These are phyloP conservation scores for Fusarium tjaetaba DNA, from an alignment of 2,329 filamentous ascomycete species.

Conservation along the genomic window DNA sequence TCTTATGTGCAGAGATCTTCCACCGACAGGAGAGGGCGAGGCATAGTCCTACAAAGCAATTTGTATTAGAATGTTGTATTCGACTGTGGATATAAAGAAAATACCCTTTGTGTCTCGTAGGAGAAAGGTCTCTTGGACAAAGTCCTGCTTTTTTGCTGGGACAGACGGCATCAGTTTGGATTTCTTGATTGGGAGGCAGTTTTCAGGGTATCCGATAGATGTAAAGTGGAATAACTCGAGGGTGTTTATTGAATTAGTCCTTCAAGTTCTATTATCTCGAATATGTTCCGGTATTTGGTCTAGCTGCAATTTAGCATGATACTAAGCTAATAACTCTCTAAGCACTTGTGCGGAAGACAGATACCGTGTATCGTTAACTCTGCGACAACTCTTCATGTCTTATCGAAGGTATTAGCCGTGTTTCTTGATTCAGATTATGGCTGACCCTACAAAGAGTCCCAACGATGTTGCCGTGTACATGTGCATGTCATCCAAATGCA, in stretches of 20 bases:
- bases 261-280: neutral
- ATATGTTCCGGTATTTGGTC: neutral
- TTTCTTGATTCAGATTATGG: neutral
- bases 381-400: neutral
- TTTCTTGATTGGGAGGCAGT: neutral
- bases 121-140: neutral
- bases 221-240: neutral
- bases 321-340: neutral
- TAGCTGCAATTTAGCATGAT: neutral
- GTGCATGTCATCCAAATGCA: neutral
- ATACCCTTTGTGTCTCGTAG: neutral
- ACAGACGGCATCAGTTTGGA: neutral
- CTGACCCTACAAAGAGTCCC: neutral
- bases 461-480: neutral
- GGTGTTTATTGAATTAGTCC: neutral
- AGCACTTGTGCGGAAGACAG: neutral
- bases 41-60: neutral
- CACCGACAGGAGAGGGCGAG: neutral
- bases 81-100: neutral
- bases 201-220: neutral
- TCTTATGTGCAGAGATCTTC: neutral
- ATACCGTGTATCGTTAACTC: neutral
- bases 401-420: neutral
- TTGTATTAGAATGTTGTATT: neutral
- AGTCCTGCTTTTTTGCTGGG: neutral